Conservation (phyloP, 129 eudicot genomes). For the Gnaphalium uliginosum region DNA sequence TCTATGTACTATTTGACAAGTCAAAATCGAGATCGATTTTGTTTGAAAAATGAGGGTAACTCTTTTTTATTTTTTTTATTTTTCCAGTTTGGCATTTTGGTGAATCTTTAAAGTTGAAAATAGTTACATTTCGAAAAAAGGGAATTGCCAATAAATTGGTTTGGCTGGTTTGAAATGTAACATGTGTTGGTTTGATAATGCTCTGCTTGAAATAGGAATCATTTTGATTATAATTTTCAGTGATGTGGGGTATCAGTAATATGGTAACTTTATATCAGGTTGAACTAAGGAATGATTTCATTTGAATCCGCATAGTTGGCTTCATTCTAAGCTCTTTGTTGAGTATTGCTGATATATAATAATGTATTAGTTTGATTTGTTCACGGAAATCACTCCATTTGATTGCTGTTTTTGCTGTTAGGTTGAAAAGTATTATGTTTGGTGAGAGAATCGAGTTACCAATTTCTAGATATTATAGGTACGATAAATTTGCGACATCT, state of each 20-base stretch:
- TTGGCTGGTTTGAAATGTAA: background rate
- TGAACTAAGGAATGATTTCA: background rate
- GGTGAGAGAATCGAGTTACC: constrained; percentile 32
- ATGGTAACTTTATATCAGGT: background rate
- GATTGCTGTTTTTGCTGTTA: constrained; percentile 12
- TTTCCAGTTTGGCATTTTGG: background rate
- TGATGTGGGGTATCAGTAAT: background rate
- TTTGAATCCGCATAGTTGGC: background rate
- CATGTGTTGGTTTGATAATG: background rate
- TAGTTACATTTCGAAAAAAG: background rate
- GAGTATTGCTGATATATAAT: background rate
- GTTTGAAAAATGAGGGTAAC: background rate
- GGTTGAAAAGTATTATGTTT: constrained; percentile 38
- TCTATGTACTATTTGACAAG: background rate
- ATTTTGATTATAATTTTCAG: background rate
- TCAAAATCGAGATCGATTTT: background rate
- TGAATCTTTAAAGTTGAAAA: background rate
- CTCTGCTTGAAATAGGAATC: background rate
- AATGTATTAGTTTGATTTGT: background rate
- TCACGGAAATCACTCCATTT: background rate
- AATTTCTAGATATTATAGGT: constrained; percentile 37
- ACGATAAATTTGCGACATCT: background rate
- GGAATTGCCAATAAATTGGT: background rate
- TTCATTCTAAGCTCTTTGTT: background rate
- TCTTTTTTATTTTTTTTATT: background rate